Evolutionary conservation across 164 flowering plant genomes (phyloP), one percentile per base, ranked within the genome.

Genomic region (Stephania yunnanensis): DNA sequence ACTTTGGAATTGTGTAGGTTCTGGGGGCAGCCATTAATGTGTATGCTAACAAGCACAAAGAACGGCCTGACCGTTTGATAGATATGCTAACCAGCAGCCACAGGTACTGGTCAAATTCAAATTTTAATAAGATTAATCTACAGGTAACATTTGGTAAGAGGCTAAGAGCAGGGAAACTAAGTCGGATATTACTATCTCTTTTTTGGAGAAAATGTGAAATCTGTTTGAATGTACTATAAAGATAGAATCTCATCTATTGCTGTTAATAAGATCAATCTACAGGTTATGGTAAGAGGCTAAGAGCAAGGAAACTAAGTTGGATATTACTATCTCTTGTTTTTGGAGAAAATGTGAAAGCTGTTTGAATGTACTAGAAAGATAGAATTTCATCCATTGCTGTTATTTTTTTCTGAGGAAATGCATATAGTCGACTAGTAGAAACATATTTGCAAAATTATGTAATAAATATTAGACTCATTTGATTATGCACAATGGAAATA

Each of bases 61-160:
- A 95, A 81, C 93, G 99, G 3, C 98, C 97, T 48, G 98, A 93
- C 75, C 99, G 98, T 72, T 95, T 95, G 79, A 95, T 95, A 74
- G 99, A 95, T 85, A 93, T 93, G 99, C 80, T 95, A 81, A 87
- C 82, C n/a, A 95, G 99, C 80, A 91, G 90, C 83, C 99, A 95
- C 92, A 92, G 99, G 99, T 95, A 80, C 70, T 63, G 29, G n/a
- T 22, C 76, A 12, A 36, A 30, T 68, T 75, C 71, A 12, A 17
- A 20, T 10, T 75, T 74, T 12, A 17, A 20, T 10, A 67, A 36
- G 7, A 6, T 46, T 36, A 36, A 36, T 46, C 45, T 46, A 20
- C 58, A 52, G 65, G 46, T 19, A 31, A 68, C 42, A 30, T 68
- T 11, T 31, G 5, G 42, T 31, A 36, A 7, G 25, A 25, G 25